Evolutionary conservation across 495 filamentous ascomycete genomes (phyloP), one percentile per base, ranked within the genome.

Genomic region (Lasiosphaeriaceae sp.): DNA sequence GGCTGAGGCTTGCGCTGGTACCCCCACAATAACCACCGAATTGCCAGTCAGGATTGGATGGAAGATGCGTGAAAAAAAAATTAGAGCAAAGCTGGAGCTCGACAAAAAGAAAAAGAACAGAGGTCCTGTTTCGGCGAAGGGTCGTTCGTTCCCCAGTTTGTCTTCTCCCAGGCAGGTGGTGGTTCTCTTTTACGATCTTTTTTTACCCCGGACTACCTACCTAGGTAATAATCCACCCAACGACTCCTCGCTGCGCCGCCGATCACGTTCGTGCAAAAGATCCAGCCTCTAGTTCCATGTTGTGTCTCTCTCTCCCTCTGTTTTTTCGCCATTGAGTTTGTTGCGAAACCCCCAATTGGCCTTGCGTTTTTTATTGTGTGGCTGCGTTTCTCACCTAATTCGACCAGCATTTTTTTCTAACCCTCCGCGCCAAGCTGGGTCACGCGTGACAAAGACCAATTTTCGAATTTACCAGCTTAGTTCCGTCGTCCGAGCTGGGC

Each of bases 11-110:
- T 11, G 8, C 11, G 22, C 43, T 57, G 55, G 16, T n/a, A n/a
- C 47, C 53, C 49, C 50, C 56, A 51, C 53, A 49, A 44, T 29
- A 41, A 57, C 50, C 48, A 22, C 11, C n/a, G 39, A 24, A 26
- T 35, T 56, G 56, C 56, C 39, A 53, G n/a, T 54, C 35, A 23
- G 61, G 61, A 59, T 63, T 63, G 61, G 61, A 46, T 26, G 52
- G 52, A 22, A 14, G 1, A 34, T 19, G 21, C 4, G 48, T n/a
- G 24, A 50, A 50, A 50, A 50, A 50, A 17, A 50, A 50, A 50
- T 9, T 37, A 49, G 24, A 26, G 47, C n/a, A n/a, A n/a, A n/a
- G n/a, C n/a, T n/a, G n/a, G n/a, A n/a, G 22, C 22, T 26, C 47
- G 24, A 47, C 11, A 22, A 48, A 21, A 11, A 5, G 1, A 48